These are phyloP conservation scores for Achaetomium macrosporum DNA, from an alignment of 2,329 filamentous ascomycete genomes.

Conservation along the genomic window DNA sequence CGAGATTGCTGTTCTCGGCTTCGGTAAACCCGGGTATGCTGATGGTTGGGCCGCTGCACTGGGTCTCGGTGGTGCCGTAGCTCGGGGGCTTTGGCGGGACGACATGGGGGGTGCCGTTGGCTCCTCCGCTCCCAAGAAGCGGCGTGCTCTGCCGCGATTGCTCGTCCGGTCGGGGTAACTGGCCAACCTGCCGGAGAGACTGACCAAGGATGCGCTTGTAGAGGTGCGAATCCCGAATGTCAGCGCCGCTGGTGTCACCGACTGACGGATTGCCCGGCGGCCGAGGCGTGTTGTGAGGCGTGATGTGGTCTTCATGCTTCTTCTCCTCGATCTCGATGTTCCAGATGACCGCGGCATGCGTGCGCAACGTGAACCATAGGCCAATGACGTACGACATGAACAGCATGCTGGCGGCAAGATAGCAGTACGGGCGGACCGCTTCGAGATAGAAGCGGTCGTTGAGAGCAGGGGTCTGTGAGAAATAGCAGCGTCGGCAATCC, in stretches of 20 bases:
- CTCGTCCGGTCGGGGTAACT: slow-evolving; percentile 50
- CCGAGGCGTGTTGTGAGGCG: slow-evolving; percentile 26
- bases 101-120: slow-evolving; percentile 60
- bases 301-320: slow-evolving; percentile 50
- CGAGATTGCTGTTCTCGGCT: slow-evolving; percentile 73
- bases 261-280: slow-evolving; percentile 33
- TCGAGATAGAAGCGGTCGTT: slow-evolving; percentile 84
- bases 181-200: slow-evolving; percentile 76
- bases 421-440: slow-evolving; percentile 90
- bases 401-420: slow-evolving; percentile 74
- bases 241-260: slow-evolving; percentile 48
- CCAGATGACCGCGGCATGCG: slow-evolving; percentile 96
- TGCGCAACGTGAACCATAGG: slow-evolving; percentile 89
- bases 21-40: slow-evolving; percentile 67
- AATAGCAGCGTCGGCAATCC: slow-evolving; percentile 91
- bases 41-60: slow-evolving; percentile 36
- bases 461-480: slow-evolving; percentile 77
- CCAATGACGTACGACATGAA: slow-evolving; percentile 94
- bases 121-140: slow-evolving; percentile 21
- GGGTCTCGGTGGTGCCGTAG: slow-evolving; percentile 35
- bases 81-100: slow-evolving; percentile 63
- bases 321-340: slow-evolving; percentile 78
- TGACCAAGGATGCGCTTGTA: slow-evolving; percentile 93
- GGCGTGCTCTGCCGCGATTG: slow-evolving; percentile 36
- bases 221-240: slow-evolving; percentile 80